Evolutionary conservation across 768 basidiomycete species (phyloP).

Genomic region (Naganishia vishniacii): DNA sequence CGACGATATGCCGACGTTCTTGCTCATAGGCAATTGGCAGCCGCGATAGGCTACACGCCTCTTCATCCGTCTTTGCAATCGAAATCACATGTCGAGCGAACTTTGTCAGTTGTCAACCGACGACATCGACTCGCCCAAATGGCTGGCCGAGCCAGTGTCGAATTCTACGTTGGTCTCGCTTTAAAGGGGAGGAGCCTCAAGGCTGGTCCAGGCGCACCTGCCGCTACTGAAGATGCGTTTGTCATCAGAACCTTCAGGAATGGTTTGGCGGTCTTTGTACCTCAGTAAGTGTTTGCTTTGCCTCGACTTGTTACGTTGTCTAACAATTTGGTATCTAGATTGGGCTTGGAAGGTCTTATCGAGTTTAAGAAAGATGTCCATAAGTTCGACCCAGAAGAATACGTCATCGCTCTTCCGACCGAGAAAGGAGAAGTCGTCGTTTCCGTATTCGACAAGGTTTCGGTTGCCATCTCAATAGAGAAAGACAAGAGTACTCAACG

Average conservation of each 20-base stretch:
- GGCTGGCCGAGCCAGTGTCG: slow-evolving; percentile 91
- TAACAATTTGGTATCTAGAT: slow-evolving; percentile 52
- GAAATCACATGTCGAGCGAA: slow-evolving; percentile 77
- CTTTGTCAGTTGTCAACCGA: slow-evolving; percentile 78
- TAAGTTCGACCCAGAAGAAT: slow-evolving; percentile 85
- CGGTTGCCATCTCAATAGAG: slow-evolving; percentile 82
- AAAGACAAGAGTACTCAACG: slow-evolving; percentile 91
- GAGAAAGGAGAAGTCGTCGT: slow-evolving; percentile 55
- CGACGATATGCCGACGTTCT: slow-evolving; percentile 93
- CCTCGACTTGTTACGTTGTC: neutral
- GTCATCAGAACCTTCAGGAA: slow-evolving; percentile 92
- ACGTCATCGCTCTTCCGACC: slow-evolving; percentile 67
- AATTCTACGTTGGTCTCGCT: slow-evolving; percentile 94
- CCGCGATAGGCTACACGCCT: slow-evolving; percentile 75
- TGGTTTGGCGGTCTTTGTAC: slow-evolving; percentile 93
- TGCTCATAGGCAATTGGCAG: slow-evolving; percentile 84
- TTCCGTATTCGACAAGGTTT: slow-evolving; percentile 88
- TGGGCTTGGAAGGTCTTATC: slow-evolving; percentile 89
- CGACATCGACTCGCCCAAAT: slow-evolving; percentile 95
- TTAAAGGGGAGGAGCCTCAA: slow-evolving; percentile 57
- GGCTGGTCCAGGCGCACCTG: slow-evolving; percentile 41
- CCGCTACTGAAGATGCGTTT: slow-evolving; percentile 44
- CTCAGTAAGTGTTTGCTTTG: slow-evolving; percentile 59
- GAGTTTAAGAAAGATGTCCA: slow-evolving; percentile 80
- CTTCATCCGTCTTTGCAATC: slow-evolving; percentile 84